Evolutionary conservation across 768 basidiomycete genomes (phyloP).

Genomic region (Boletus reticulatus): DNA sequence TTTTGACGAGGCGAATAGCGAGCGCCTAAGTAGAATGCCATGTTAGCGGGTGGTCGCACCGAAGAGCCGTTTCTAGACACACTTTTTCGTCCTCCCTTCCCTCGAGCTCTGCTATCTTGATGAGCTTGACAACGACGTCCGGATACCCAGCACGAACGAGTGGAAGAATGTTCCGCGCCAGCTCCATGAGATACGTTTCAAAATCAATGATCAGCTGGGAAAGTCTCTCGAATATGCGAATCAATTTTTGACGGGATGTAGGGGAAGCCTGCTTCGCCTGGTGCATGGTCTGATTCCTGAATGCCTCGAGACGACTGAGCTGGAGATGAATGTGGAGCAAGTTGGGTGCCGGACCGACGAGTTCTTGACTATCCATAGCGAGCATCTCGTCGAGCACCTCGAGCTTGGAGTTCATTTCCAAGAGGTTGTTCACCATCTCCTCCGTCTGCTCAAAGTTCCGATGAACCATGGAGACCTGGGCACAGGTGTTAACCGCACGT

Average conservation of each 20-base stretch:
- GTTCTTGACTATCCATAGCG: conserved; percentile 66
- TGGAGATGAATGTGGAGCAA: conserved; percentile 89
- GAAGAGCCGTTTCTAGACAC: neutral
- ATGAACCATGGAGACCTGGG: conserved; percentile 91
- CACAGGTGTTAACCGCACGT: neutral
- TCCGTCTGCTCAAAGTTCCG: conserved; percentile 93
- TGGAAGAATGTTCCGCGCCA: conserved; percentile 76
- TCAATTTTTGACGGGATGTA: conserved; percentile 63
- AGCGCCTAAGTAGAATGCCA: conserved; percentile 59
- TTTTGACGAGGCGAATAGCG: conserved; percentile 91
- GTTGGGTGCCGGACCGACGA: conserved; percentile 85
- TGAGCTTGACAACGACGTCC: conserved; percentile 84
- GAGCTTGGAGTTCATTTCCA: conserved; percentile 88
- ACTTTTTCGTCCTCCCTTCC: conserved; percentile 95
- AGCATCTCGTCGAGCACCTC: conserved; percentile 78
- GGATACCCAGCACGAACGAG: conserved; percentile 76
- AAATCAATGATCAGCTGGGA: conserved; percentile 79
- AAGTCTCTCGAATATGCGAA: conserved; percentile 82
- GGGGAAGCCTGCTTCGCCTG: conserved; percentile 83
- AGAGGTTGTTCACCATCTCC: conserved; percentile 91
- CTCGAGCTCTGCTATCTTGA: conserved; percentile 94
- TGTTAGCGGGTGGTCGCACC: neutral
- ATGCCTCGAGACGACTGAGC: conserved; percentile 87
- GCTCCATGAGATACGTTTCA: conserved; percentile 76
- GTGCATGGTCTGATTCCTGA: conserved; percentile 93